Evolutionary conservation across 208 protist genomes (phyloP).

Genomic region (Naegleria fowleri): DNA sequence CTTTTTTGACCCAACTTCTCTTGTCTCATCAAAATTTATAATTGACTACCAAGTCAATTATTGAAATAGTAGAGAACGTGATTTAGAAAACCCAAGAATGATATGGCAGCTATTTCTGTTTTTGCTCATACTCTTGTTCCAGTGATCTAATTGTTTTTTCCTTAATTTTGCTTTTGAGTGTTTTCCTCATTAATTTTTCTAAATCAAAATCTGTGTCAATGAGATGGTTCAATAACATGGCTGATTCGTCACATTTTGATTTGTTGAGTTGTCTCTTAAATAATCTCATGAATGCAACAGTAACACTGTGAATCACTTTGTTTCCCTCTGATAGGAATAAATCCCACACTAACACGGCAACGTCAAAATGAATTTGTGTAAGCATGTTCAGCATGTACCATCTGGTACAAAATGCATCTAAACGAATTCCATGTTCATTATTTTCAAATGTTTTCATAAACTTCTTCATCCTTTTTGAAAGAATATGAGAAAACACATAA

Average conservation of each 20-base stretch:
- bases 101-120: no score
- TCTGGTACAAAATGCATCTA: neutral
- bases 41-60: no score
- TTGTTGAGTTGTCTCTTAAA: neutral
- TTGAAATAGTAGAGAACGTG: no score
- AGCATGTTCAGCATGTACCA: slow-evolving; percentile 21
- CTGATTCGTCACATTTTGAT: neutral
- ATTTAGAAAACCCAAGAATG: no score
- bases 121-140: neutral
- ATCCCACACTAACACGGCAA: slow-evolving; percentile 1
- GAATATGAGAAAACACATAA: neutral
- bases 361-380: neutral
- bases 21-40: neutral
- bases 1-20: neutral
- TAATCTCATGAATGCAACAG: neutral
- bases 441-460: neutral
- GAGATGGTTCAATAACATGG: neutral
- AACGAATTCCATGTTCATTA: neutral
- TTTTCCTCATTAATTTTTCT: neutral
- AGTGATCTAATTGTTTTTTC: neutral
- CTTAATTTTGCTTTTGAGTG: neutral
- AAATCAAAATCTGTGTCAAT: neutral
- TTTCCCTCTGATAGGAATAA: neutral
- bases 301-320: neutral
- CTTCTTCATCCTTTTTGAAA: neutral